A percentile compares a stretch with the other conserved stretches of the same genome.
These are phyloP conservation scores for Ophiostoma quercus DNA, from an alignment of 2,329 filamentous ascomycete species.

Conservation along the genomic window DNA sequence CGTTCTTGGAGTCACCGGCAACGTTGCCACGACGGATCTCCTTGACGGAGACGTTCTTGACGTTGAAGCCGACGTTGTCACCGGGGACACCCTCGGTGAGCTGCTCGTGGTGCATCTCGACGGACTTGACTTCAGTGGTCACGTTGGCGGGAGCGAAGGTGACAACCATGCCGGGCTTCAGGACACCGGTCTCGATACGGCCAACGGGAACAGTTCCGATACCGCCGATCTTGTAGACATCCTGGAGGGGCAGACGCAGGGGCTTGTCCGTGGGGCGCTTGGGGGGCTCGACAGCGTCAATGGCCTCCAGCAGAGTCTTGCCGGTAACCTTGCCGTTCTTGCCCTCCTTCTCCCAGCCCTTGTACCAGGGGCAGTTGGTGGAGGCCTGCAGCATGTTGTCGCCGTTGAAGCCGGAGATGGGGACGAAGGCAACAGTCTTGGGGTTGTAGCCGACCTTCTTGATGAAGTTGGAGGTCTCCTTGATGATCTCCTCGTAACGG, in stretches of 20 bases:
- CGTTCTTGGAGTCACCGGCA: slow-evolving; percentile 99
- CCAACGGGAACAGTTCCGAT: slow-evolving; percentile 99
- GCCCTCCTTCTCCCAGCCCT: slow-evolving; percentile 99
- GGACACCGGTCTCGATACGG: slow-evolving; percentile 99
- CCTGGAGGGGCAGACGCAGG: slow-evolving; percentile 98
- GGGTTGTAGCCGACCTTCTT: slow-evolving; percentile 99
- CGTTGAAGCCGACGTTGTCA: slow-evolving; percentile 99
- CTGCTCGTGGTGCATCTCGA: slow-evolving; percentile 99
- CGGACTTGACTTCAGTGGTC: slow-evolving; percentile 99
- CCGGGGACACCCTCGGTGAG: slow-evolving; percentile 89
- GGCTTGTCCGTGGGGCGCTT: slow-evolving; percentile 96
- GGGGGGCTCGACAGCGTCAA: slow-evolving; percentile 90
- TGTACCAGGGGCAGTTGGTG: slow-evolving; percentile 99
- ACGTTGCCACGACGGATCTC: slow-evolving; percentile 99
- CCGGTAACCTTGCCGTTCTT: slow-evolving; percentile 79
- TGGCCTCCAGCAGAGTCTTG: slow-evolving; percentile 99
- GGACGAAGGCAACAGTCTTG: slow-evolving; percentile 96
- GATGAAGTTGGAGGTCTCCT: slow-evolving; percentile 99
- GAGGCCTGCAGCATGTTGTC: slow-evolving; percentile 97
- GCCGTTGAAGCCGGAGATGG: slow-evolving; percentile 99
- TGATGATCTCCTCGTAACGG: slow-evolving; percentile 98
- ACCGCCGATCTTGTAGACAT: slow-evolving; percentile 99
- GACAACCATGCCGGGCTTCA: slow-evolving; percentile 89
- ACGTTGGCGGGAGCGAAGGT: slow-evolving; percentile 98
- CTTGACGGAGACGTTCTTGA: slow-evolving; percentile 99